These are phyloP conservation scores for Diaporthe helianthi DNA, from an alignment of 2,329 filamentous ascomycete genomes.

Conservation along the genomic window DNA sequence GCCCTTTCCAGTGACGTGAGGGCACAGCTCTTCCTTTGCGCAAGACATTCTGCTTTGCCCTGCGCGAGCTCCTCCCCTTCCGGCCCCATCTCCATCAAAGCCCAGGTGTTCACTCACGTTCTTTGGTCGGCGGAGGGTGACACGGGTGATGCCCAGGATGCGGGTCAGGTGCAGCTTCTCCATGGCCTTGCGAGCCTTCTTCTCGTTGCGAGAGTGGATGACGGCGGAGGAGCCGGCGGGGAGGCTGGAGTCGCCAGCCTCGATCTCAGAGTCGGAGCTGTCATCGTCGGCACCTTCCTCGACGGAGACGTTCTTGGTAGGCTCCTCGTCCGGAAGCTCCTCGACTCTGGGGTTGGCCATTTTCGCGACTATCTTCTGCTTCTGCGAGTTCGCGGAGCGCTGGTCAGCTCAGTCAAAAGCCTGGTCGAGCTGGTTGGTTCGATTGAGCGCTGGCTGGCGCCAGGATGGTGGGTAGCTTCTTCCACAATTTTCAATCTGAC, in stretches of 20 bases:
- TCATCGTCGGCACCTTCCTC: constrained; percentile 76
- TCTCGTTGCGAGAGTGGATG: constrained; percentile 99
- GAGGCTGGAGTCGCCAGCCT: constrained; percentile 68
- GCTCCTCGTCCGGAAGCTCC: constrained; percentile 92
- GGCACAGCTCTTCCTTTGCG: background rate
- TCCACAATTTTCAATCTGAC: constrained; percentile 34
- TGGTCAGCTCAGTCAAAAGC: constrained; percentile 38
- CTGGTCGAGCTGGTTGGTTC: constrained; percentile 28
- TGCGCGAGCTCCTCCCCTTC: background rate
- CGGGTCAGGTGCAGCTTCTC: constrained; percentile 97
- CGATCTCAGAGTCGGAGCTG: constrained; percentile 78
- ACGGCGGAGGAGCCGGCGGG: constrained; percentile 88
- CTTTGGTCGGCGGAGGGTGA: constrained; percentile 97
- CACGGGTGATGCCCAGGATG: constrained; percentile 95
- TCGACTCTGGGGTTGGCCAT: constrained; percentile 99
- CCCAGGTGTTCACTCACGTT: constrained; percentile 73
- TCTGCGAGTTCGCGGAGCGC: constrained; percentile 37
- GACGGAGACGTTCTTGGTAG: constrained; percentile 83
- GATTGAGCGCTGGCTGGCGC: constrained; percentile 12
- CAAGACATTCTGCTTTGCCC: constrained; percentile 16
- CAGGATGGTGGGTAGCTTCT: constrained; percentile 12
- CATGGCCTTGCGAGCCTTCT: constrained; percentile 99
- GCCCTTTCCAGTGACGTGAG: background rate
- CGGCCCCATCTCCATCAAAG: no score
- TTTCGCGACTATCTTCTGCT: constrained; percentile 46